phyloP scores from a whole-genome alignment of 2,329 filamentous ascomycete genomes.

The Sphaerulina vaccinii region DNA sequence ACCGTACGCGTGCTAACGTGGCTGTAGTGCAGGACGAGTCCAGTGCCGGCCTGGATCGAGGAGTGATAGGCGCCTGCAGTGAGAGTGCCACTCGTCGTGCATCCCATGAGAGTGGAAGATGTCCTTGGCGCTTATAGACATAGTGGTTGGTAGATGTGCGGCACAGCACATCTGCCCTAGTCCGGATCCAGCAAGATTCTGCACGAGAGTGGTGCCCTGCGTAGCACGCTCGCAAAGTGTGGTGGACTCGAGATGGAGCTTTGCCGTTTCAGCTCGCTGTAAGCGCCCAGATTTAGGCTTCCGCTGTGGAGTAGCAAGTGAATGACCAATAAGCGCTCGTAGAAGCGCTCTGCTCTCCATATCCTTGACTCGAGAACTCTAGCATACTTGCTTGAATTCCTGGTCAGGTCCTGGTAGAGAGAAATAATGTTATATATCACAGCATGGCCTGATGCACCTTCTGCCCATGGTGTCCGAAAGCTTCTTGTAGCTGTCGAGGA shows the following conservation, averaged over 20 bases:
- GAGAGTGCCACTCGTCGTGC: conserved; percentile 5
- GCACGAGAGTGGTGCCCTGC: conserved; percentile 8
- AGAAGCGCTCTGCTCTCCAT: conserved; percentile 9
- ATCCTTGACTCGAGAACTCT: not conserved
- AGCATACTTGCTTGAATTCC: not conserved
- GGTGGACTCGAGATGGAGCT: conserved; percentile 1
- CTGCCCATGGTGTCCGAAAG: not conserved
- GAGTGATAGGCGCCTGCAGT: conserved; percentile 10
- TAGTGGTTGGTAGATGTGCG: conserved; percentile 2
- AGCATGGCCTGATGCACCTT: not conserved
- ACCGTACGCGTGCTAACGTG: not conserved
- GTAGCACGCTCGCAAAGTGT: not conserved
- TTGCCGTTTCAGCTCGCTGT: conserved; percentile 7
- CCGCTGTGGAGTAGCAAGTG: not conserved
- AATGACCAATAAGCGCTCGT: conserved; percentile 1
- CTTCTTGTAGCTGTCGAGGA: no score
- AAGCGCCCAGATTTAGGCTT: conserved; percentile 7
- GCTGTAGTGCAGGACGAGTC: not conserved
- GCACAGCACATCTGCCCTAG: conserved; percentile 5
- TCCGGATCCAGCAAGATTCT: not conserved
- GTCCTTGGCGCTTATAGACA: conserved; percentile 1
- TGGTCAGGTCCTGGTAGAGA: not conserved
- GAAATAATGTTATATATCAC: not conserved
- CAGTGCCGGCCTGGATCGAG: not conserved
- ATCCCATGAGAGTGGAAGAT: conserved; percentile 5